Conservation (phyloP, 345 rosid genomes). For the Syzygium aqueum region DNA sequence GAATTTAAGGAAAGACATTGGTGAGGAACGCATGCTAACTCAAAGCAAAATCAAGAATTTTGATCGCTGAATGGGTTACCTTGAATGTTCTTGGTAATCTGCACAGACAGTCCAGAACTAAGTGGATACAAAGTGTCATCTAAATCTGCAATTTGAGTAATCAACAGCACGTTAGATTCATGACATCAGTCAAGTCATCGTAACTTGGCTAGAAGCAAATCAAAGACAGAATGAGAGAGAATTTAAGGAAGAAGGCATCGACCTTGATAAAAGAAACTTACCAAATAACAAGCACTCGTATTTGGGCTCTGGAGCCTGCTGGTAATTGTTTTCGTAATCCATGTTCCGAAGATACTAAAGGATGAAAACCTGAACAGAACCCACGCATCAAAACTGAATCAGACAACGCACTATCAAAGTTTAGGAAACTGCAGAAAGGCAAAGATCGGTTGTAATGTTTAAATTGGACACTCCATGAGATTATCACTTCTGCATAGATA, state of each 20-base stretch:
- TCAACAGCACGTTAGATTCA: slow-evolving; percentile 8
- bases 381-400: background rate
- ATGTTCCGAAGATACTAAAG: slow-evolving; percentile 6
- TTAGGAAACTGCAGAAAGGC: background rate
- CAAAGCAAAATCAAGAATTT: background rate
- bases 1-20: background rate
- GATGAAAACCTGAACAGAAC: background rate
- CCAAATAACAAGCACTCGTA: slow-evolving; percentile 82
- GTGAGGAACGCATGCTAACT: background rate
- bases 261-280: slow-evolving; percentile 6
- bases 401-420: background rate
- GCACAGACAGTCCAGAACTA: slow-evolving; percentile 57
- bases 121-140: slow-evolving; percentile 87
- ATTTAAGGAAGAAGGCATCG: background rate
- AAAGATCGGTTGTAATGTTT: background rate
- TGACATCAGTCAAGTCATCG: background rate
- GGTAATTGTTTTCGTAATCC: slow-evolving; percentile 18
- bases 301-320: slow-evolving; percentile 16
- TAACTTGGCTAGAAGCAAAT: background rate
- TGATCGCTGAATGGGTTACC: slow-evolving; percentile 23
- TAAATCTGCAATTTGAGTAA: slow-evolving; percentile 28
- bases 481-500: background rate
- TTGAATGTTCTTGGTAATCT: slow-evolving; percentile 56
- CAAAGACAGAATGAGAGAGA: background rate
- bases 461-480: background rate